Evolutionary conservation across 805 yeast genomes (phyloP).

Genomic region (Barnettozyma pratensis): DNA sequence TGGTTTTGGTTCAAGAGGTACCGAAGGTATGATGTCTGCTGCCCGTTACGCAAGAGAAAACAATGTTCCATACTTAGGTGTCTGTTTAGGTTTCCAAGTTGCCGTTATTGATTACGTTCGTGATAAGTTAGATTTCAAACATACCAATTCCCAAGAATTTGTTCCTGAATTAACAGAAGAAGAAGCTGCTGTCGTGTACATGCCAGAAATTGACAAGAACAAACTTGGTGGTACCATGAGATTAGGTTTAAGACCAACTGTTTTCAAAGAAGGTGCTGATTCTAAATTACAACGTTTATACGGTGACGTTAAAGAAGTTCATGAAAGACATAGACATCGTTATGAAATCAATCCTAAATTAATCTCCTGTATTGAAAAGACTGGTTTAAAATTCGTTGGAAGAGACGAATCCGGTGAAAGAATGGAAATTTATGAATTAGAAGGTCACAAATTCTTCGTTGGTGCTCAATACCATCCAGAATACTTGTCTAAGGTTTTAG

Average conservation of each 20-base stretch:
- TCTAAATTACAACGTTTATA: conserved; percentile 72
- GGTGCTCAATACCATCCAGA: conserved; percentile 99
- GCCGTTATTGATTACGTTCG: conserved; percentile 94
- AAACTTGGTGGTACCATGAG: conserved; percentile 99
- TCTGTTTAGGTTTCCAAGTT: conserved; percentile 94
- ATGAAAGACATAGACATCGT: conserved; percentile 97
- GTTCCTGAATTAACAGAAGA: conserved; percentile 55
- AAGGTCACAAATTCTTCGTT: conserved; percentile 83
- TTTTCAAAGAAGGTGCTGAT: conserved; percentile 65
- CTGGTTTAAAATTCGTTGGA: conserved; percentile 88
- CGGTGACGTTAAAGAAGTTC: conserved; percentile 61
- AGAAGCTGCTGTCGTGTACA: conserved; percentile 79
- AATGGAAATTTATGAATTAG: conserved; percentile 90
- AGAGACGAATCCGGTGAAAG: conserved; percentile 85
- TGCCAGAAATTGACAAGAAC: conserved; percentile 97
- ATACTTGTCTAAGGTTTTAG: conserved; percentile 91
- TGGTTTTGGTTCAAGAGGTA: conserved; percentile 96
- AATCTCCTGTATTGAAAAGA: conserved; percentile 61
- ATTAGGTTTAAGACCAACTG: conserved; percentile 88
- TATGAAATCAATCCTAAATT: conserved; percentile 92
- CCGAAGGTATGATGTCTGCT: conserved; percentile 96
- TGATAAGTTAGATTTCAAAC: conserved; percentile 61
- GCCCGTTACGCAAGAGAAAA: conserved; percentile 98
- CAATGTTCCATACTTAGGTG: conserved; percentile 90
- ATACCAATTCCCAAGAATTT: conserved; percentile 81